Conservation (phyloP, 257 asterid species). For the Perilla frutescens region DNA sequence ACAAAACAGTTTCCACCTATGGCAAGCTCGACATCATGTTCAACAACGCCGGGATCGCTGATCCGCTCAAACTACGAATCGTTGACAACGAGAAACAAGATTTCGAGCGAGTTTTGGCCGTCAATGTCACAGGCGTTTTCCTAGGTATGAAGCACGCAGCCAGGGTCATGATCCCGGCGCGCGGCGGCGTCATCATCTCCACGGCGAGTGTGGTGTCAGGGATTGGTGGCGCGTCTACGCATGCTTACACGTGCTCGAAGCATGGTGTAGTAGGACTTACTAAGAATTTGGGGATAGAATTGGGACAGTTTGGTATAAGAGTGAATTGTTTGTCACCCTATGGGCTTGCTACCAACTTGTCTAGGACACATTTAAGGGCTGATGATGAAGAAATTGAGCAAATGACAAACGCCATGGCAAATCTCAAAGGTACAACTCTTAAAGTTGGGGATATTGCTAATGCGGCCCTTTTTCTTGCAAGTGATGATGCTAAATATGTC, state of each 20-base stretch:
- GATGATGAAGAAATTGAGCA: constrained; percentile 42
- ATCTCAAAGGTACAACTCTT: constrained; percentile 46
- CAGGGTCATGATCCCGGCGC: constrained; percentile 53
- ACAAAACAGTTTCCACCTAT: constrained; percentile 39
- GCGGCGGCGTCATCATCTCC: constrained; percentile 55
- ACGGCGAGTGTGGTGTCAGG: constrained; percentile 47
- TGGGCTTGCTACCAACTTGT: constrained; percentile 45
- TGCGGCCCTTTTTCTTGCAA: constrained; percentile 58
- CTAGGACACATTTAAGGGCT: constrained; percentile 31
- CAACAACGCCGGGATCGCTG: constrained; percentile 61
- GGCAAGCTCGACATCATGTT: constrained; percentile 69
- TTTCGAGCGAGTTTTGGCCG: constrained; percentile 50
- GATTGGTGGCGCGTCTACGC: constrained; percentile 45
- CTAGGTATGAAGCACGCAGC: constrained; percentile 66
- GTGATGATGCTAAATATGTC: constrained; percentile 58
- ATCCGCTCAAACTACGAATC: constrained; percentile 35
- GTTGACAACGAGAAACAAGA: constrained; percentile 33
- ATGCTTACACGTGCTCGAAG: constrained; percentile 61
- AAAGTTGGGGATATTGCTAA: constrained; percentile 53
- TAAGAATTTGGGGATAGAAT: constrained; percentile 49
- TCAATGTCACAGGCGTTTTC: constrained; percentile 58
- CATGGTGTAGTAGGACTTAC: constrained; percentile 59
- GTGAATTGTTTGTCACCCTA: constrained; percentile 60
- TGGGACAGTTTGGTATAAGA: constrained; percentile 52
- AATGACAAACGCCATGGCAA: constrained; percentile 12